phyloP scores from a whole-genome alignment of 2,329 filamentous ascomycete species.

The Botrytis medusae region DNA sequence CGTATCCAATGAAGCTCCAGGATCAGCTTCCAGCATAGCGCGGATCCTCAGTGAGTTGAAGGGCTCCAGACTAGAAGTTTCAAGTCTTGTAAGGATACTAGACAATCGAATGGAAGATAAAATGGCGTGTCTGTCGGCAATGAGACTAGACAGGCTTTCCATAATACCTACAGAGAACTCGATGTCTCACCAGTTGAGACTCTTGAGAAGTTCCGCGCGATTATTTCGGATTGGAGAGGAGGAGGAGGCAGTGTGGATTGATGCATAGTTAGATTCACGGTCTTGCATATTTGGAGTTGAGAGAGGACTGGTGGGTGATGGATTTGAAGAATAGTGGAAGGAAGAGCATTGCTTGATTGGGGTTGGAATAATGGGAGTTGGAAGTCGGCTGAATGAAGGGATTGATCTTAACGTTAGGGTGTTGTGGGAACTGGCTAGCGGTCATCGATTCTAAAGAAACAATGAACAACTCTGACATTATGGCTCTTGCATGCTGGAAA shows the following conservation, averaged over 20 bases:
- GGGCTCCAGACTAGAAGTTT: background rate
- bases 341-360: background rate
- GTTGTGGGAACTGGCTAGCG: background rate
- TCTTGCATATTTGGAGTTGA: background rate
- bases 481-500: background rate
- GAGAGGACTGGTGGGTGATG: background rate
- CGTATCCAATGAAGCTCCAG: background rate
- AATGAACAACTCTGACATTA: background rate
- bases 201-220: background rate
- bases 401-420: background rate
- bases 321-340: background rate
- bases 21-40: background rate
- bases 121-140: background rate
- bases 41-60: background rate
- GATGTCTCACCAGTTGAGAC: background rate
- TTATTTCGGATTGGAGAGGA: background rate
- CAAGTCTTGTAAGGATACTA: background rate
- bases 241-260: background rate
- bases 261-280: background rate
- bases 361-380: background rate
- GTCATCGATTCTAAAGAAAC: background rate
- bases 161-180: background rate
- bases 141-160: background rate
- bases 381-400: background rate
- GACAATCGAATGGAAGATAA: background rate